phyloP scores from a whole-genome alignment of 2,329 filamentous ascomycete species.

The Botrytis fragariae region DNA sequence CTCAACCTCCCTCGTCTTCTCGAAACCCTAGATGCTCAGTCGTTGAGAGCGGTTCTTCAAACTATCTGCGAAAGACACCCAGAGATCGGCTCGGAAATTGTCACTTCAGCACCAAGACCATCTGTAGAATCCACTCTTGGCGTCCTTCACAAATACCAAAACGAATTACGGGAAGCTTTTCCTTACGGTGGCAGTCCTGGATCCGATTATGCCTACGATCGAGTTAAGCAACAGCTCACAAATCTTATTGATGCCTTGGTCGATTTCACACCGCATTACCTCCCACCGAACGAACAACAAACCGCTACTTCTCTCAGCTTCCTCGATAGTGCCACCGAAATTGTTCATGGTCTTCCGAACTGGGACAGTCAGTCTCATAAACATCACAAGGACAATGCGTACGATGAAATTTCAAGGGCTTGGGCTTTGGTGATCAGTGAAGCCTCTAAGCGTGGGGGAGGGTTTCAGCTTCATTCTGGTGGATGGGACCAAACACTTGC shows the following conservation, averaged over 20 bases:
- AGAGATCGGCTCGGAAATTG: slow-evolving; percentile 79
- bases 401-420: slow-evolving; percentile 91
- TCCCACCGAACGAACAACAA: slow-evolving; percentile 86
- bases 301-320: slow-evolving; percentile 81
- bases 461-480: slow-evolving; percentile 83
- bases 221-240: slow-evolving; percentile 76
- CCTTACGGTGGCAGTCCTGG: slow-evolving; percentile 80
- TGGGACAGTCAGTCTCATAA: slow-evolving; percentile 89
- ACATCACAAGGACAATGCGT: slow-evolving; percentile 90
- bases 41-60: slow-evolving; percentile 82
- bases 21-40: slow-evolving; percentile 84
- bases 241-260: slow-evolving; percentile 84
- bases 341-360: slow-evolving; percentile 84
- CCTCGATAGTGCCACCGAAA: slow-evolving; percentile 83
- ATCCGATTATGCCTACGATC: slow-evolving; percentile 92
- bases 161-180: slow-evolving; percentile 72
- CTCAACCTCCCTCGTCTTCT: slow-evolving; percentile 74
- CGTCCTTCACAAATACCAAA: slow-evolving; percentile 79
- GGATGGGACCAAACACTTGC: slow-evolving; percentile 88
- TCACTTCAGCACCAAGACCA: slow-evolving; percentile 80
- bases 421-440: slow-evolving; percentile 92
- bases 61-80: slow-evolving; percentile 89
- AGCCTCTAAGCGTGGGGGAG: slow-evolving; percentile 84
- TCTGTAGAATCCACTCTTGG: slow-evolving; percentile 76
- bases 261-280: slow-evolving; percentile 93